phyloP scores from a whole-genome alignment of 306 rosid species.

The Macrotyloma uniflorum region DNA sequence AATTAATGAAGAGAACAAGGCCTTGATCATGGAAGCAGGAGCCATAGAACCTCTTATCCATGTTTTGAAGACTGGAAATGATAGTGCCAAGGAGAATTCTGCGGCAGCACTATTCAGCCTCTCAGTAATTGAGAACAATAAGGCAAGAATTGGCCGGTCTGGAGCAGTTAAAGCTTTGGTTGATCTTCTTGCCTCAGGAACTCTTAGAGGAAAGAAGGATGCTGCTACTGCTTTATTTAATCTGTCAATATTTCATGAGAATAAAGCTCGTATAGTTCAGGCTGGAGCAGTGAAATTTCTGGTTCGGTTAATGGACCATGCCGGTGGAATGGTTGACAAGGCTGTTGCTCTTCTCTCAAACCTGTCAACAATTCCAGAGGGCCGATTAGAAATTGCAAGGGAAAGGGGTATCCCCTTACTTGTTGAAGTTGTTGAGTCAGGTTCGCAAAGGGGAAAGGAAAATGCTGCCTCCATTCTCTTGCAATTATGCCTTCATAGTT shows the following conservation, averaged over 20 bases:
- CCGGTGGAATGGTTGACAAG: conserved; percentile 88
- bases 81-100: conserved; percentile 90
- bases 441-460: conserved; percentile 92
- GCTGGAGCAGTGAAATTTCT: conserved; percentile 89
- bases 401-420: conserved; percentile 86
- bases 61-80: conserved; percentile 78
- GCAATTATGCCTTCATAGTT: conserved; percentile 89
- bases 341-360: conserved; percentile 90
- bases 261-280: conserved; percentile 91
- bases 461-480: conserved; percentile 80
- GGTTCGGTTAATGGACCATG: conserved; percentile 72
- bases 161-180: conserved; percentile 90
- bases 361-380: conserved; percentile 84
- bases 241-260: conserved; percentile 92
- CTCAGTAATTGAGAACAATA: conserved; percentile 80
- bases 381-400: conserved; percentile 66
- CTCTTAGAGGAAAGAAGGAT: conserved; percentile 94
- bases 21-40: conserved; percentile 82
- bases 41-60: conserved; percentile 86
- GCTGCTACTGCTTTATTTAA: conserved; percentile 94
- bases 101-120: conserved; percentile 95
- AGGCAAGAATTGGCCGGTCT: conserved; percentile 89
- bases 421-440: conserved; percentile 89
- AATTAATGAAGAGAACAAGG: conserved; percentile 77
- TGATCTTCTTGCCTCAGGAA: conserved; percentile 83